phyloP scores from a whole-genome alignment of 805 yeast species.

The Saturnispora ahearnii region DNA sequence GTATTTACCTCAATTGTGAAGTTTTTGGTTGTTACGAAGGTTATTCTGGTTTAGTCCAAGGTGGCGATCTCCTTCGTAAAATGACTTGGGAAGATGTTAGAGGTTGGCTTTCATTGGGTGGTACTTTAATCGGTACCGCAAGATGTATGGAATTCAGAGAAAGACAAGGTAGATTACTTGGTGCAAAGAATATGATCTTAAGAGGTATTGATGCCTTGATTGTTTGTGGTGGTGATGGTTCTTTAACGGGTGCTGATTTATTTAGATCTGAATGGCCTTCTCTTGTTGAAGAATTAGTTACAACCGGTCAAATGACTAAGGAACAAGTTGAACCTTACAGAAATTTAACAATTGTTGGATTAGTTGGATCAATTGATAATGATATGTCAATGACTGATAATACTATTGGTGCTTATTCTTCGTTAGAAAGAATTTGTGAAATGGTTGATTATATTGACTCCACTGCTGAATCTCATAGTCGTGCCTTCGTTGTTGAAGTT shows the following conservation, averaged over 20 bases:
- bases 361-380: conserved; percentile 95
- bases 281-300: conserved; percentile 61
- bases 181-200: conserved; percentile 74
- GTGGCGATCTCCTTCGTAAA: conserved; percentile 66
- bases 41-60: conserved; percentile 83
- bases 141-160: conserved; percentile 81
- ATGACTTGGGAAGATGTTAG: conserved; percentile 93
- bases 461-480: conserved; percentile 92
- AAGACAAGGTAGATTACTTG: conserved; percentile 73
- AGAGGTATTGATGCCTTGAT: conserved; percentile 91
- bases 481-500: conserved; percentile 96
- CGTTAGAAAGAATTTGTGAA: conserved; percentile 86
- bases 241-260: conserved; percentile 93
- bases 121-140: conserved; percentile 95
- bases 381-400: conserved; percentile 97
- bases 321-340: conserved; percentile 54
- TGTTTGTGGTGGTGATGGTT: conserved; percentile 98
- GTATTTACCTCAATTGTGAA: conserved; percentile 79
- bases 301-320: conserved; percentile 44
- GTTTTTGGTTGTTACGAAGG: conserved; percentile 92
- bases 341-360: conserved; percentile 79
- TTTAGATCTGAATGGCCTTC: conserved; percentile 95
- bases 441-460: conserved; percentile 96
- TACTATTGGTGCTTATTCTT: conserved; percentile 93
- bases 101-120: conserved; percentile 88